phyloP scores from a whole-genome alignment of 352 stramenopile genomes.

The Pythium brachiatum region DNA sequence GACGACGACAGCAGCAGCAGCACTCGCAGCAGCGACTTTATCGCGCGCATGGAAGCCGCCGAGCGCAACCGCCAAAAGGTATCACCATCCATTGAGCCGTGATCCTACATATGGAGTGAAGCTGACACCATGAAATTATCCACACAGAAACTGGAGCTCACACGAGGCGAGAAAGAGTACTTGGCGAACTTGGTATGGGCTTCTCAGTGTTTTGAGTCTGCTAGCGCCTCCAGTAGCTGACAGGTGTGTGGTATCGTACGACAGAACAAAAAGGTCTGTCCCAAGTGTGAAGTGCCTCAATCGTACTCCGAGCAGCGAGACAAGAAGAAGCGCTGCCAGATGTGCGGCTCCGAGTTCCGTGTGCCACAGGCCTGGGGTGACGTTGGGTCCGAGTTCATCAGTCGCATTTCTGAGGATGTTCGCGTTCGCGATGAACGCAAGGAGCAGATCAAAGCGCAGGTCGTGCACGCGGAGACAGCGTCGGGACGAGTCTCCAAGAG shows the following conservation, averaged over 20 bases:
- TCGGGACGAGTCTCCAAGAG: conserved; percentile 39
- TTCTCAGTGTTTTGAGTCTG: background rate
- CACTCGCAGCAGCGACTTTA: conserved; percentile 40
- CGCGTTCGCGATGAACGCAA: conserved; percentile 42
- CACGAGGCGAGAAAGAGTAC: conserved; percentile 76
- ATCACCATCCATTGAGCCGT: background rate
- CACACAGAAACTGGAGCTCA: conserved; percentile 65
- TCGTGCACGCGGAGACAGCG: conserved; percentile 38
- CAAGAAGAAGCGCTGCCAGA: conserved; percentile 86
- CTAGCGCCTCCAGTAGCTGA: background rate
- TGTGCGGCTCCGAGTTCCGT: conserved; percentile 72
- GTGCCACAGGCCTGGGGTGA: conserved; percentile 75
- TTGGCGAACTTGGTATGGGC: conserved; percentile 21
- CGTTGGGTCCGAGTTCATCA: conserved; percentile 59
- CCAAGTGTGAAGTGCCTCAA: conserved; percentile 60
- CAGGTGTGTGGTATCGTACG: background rate
- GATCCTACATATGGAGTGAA: background rate
- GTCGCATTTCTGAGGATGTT: conserved; percentile 48
- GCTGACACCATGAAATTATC: background rate
- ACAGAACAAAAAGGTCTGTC: conserved; percentile 80
- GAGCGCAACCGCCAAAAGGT: conserved; percentile 81
- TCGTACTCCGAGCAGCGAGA: conserved; percentile 83
- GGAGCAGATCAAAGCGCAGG: conserved; percentile 45
- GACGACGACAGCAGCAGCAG: conserved; percentile 32
- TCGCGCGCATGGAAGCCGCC: conserved; percentile 74